These are phyloP conservation scores for Aspergillus sp. DNA, from an alignment of 2,329 filamentous ascomycete genomes.

Conservation along the genomic window DNA sequence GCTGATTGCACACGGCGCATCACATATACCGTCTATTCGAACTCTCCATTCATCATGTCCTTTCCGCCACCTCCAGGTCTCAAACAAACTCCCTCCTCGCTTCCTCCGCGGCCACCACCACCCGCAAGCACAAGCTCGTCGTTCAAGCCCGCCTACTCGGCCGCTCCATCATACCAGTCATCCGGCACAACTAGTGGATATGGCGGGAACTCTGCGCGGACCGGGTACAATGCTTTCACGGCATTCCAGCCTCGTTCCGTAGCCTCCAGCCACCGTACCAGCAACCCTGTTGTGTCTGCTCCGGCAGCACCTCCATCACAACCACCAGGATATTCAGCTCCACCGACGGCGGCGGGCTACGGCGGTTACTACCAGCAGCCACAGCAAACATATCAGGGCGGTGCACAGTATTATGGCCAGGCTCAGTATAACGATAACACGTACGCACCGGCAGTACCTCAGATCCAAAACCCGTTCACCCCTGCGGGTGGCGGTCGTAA, in stretches of 20 bases:
- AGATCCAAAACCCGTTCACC: slow-evolving; percentile 78
- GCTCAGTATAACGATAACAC: slow-evolving; percentile 43
- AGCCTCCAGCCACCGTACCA: slow-evolving; percentile 40
- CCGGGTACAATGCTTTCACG: slow-evolving; percentile 44
- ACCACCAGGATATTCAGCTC: slow-evolving; percentile 28
- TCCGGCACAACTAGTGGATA: slow-evolving; percentile 19
- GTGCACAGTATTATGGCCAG: slow-evolving; percentile 43
- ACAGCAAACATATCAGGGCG: slow-evolving; percentile 28
- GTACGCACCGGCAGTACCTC: slow-evolving; percentile 54
- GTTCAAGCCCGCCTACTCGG: slow-evolving; percentile 52
- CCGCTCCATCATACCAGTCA: slow-evolving; percentile 32
- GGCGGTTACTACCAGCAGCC: slow-evolving; percentile 38
- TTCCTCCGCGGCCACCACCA: slow-evolving; percentile 73
- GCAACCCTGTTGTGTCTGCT: slow-evolving; percentile 31
- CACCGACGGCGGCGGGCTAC: slow-evolving; percentile 34
- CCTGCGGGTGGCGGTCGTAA: slow-evolving; percentile 18
- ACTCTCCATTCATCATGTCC: slow-evolving; percentile 62
- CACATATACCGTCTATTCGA: slow-evolving; percentile 27
- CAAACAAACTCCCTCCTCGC: slow-evolving; percentile 52
- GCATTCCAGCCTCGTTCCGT: slow-evolving; percentile 59
- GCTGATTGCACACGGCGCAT: slow-evolving; percentile 26
- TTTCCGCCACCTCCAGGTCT: slow-evolving; percentile 82
- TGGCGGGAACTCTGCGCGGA: slow-evolving; percentile 27
- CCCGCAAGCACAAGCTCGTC: slow-evolving; percentile 39
- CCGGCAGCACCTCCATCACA: slow-evolving; percentile 22